These are phyloP conservation scores for Phanerodontia chrysosporium DNA, from an alignment of 768 basidiomycete species.

Conservation along the genomic window DNA sequence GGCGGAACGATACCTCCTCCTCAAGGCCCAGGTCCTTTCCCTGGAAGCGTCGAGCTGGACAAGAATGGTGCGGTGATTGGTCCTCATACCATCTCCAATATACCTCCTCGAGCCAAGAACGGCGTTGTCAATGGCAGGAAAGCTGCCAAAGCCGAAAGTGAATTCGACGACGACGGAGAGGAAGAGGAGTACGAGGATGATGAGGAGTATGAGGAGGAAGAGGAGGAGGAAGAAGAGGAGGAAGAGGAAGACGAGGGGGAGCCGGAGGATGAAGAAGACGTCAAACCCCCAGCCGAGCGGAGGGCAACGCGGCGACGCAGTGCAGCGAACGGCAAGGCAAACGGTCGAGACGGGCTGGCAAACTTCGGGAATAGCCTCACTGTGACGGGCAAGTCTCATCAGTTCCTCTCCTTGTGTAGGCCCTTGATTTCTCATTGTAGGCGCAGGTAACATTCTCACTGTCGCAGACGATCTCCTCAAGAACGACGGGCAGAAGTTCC, in stretches of 20 bases:
- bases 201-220: slow-evolving; percentile 59
- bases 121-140: slow-evolving; percentile 37
- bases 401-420: slow-evolving; percentile 11
- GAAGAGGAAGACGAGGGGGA: slow-evolving; percentile 60
- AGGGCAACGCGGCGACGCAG: slow-evolving; percentile 24
- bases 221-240: slow-evolving; percentile 69
- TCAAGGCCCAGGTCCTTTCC: slow-evolving; percentile 96
- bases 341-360: slow-evolving; percentile 64
- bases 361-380: slow-evolving; percentile 81
- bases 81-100: slow-evolving; percentile 22
- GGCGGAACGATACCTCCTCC: slow-evolving; percentile 88
- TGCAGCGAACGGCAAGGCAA: slow-evolving; percentile 41
- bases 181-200: slow-evolving; percentile 58
- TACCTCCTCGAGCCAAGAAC: slow-evolving; percentile 25
- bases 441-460: slow-evolving; percentile 91
- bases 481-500: slow-evolving; percentile 97
- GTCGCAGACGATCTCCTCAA: slow-evolving; percentile 98
- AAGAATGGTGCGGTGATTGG: slow-evolving; percentile 75
- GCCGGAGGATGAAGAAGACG: slow-evolving; percentile 27
- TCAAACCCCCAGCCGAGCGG: slow-evolving; percentile 23
- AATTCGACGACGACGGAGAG: slow-evolving; percentile 63
- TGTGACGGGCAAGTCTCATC: slow-evolving; percentile 59
- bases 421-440: slow-evolving; percentile 33
- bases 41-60: slow-evolving; percentile 95
- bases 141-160: slow-evolving; percentile 51